Evolutionary conservation across 2,329 filamentous ascomycete species (phyloP).

Genomic region (Neofusicoccum laricinum): DNA sequence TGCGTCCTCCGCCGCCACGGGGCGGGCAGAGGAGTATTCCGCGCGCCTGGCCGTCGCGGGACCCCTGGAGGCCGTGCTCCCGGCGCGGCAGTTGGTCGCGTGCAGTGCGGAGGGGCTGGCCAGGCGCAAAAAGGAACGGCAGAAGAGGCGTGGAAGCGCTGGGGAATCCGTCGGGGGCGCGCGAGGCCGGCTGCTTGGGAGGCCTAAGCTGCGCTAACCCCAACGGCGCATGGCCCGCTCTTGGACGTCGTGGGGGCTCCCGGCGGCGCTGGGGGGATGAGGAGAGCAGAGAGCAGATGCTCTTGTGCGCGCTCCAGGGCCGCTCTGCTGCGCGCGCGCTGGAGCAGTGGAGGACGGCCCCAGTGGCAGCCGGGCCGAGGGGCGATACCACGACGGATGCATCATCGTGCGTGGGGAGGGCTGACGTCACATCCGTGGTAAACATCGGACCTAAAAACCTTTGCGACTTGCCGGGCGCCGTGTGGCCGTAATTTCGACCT

Average conservation of each 20-base stretch:
- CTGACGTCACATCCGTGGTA: conserved; percentile 1
- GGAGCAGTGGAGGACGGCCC: background rate
- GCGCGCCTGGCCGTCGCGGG: too few relatives aligned
- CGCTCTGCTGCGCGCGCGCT: background rate
- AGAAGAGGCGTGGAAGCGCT: too few relatives aligned
- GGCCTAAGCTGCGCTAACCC: background rate
- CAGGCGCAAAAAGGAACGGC: background rate
- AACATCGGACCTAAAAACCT: conserved; percentile 5
- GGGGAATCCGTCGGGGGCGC: background rate
- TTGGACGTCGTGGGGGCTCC: background rate
- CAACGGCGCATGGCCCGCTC: background rate
- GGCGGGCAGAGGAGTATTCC: too few relatives aligned
- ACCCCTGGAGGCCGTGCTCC: too few relatives aligned
- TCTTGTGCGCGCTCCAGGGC: background rate
- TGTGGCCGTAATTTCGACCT: background rate
- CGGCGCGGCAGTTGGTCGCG: background rate
- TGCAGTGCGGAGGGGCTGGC: background rate
- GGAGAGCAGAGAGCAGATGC: background rate
- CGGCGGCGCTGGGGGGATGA: background rate
- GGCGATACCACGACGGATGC: background rate
- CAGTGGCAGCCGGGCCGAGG: conserved; percentile 1
- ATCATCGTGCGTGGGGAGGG: background rate
- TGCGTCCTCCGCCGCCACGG: background rate
- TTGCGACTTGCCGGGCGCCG: conserved; percentile 1
- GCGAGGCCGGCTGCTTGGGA: background rate